These are phyloP conservation scores for Mortierella sp. DNA, from an alignment of 371 early-diverging fungal species.

Conservation along the genomic window DNA sequence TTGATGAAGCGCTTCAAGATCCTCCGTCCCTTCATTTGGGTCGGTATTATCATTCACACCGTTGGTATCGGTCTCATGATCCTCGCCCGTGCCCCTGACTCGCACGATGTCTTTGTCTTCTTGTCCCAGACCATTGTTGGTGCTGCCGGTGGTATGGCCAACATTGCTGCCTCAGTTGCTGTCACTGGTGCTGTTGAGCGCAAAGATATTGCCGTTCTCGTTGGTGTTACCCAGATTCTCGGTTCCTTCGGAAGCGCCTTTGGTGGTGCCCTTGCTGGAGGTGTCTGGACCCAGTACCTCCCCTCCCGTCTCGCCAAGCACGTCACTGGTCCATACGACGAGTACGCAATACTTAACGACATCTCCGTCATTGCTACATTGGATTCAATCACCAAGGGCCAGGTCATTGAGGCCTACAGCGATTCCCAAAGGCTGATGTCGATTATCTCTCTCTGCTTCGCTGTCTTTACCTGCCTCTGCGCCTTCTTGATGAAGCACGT, in stretches of 20 bases:
- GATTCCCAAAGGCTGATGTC: slow-evolving; percentile 60
- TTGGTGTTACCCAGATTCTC: slow-evolving; percentile 60
- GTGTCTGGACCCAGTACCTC: slow-evolving; percentile 64
- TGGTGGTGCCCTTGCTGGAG: slow-evolving; percentile 62
- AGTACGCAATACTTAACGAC: slow-evolving; percentile 37
- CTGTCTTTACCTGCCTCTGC: slow-evolving; percentile 37
- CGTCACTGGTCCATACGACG: slow-evolving; percentile 62
- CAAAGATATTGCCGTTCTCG: slow-evolving; percentile 60
- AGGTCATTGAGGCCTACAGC: slow-evolving; percentile 57
- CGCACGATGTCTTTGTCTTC: slow-evolving; percentile 61
- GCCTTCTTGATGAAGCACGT: slow-evolving; percentile 36
- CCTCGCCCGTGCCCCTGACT: slow-evolving; percentile 59
- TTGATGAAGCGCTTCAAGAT: slow-evolving; percentile 60
- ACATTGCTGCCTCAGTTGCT: slow-evolving; percentile 47
- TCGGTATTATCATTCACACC: slow-evolving; percentile 58
- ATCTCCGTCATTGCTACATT: slow-evolving; percentile 23
- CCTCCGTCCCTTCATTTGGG: slow-evolving; percentile 60
- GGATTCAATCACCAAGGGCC: slow-evolving; percentile 44
- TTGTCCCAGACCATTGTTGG: slow-evolving; percentile 63
- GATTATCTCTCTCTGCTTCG: slow-evolving; percentile 55
- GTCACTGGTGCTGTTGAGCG: slow-evolving; percentile 47
- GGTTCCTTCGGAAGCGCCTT: slow-evolving; percentile 60
- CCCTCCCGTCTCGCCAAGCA: slow-evolving; percentile 54
- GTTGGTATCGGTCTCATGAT: slow-evolving; percentile 67
- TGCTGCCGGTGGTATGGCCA: slow-evolving; percentile 62